Conservation (phyloP, 2,329 filamentous ascomycete genomes). For the Aphanocladium album region DNA sequence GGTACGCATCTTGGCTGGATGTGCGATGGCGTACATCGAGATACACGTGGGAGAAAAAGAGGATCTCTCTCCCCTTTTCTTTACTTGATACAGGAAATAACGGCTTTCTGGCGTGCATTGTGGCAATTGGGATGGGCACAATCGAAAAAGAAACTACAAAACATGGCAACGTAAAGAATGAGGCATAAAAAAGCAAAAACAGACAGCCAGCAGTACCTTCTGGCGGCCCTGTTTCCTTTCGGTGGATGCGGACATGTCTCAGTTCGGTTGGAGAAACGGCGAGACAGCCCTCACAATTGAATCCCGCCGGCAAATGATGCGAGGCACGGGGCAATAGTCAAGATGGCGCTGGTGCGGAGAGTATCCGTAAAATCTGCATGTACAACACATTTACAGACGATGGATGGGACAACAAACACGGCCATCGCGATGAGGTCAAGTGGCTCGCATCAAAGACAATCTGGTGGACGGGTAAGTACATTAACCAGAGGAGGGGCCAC, state of each 20-base stretch:
- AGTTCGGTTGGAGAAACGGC: neutral
- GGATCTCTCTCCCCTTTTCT: neutral
- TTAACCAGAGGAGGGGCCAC: neutral
- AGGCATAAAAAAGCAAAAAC: neutral
- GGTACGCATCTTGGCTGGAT: neutral
- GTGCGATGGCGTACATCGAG: neutral
- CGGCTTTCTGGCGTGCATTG: neutral
- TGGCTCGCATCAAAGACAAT: neutral
- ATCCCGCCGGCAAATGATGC: neutral
- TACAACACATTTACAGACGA: neutral
- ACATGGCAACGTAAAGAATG: neutral
- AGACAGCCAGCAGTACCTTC: neutral
- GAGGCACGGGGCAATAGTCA: neutral
- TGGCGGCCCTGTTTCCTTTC: neutral
- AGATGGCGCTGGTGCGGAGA: neutral
- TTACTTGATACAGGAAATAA: neutral
- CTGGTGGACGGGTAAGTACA: neutral
- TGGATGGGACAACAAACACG: neutral
- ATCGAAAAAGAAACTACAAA: neutral
- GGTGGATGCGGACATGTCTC: neutral
- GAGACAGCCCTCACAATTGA: neutral
- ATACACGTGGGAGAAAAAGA: conserved; percentile 6
- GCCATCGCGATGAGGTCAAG: neutral
- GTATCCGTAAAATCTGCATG: neutral
- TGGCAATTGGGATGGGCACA: neutral